These are phyloP conservation scores for Trametes cingulata DNA, from an alignment of 768 basidiomycete species.

Conservation along the genomic window DNA sequence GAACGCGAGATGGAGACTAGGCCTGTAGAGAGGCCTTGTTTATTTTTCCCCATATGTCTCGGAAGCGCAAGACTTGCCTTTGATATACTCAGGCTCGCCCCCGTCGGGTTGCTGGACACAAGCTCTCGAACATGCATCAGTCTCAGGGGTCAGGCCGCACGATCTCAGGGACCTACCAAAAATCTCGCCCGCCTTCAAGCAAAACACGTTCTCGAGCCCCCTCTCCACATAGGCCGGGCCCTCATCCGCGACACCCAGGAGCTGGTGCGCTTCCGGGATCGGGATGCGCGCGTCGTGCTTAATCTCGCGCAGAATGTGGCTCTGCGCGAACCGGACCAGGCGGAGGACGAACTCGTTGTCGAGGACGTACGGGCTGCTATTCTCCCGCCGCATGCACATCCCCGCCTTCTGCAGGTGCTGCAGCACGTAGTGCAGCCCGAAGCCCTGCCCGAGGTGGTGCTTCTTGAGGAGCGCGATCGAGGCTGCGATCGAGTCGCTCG, in stretches of 20 bases:
- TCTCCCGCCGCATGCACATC: constrained; percentile 21
- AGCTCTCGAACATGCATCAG: constrained; percentile 38
- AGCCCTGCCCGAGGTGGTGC: constrained; percentile 48
- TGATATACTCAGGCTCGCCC: constrained; percentile 52
- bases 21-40: constrained; percentile 11
- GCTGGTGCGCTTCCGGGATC: constrained; percentile 63
- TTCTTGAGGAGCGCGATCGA: constrained; percentile 50
- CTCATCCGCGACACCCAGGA: constrained; percentile 85
- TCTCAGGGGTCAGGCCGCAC: neutral
- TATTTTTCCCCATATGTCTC: constrained; percentile 17
- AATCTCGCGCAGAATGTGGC: constrained; percentile 67
- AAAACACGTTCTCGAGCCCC: constrained; percentile 55
- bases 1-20: constrained; percentile 56
- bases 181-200: constrained; percentile 57
- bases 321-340: constrained; percentile 43
- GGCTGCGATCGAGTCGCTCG: constrained; percentile 53
- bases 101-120: constrained; percentile 59
- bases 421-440: constrained; percentile 52
- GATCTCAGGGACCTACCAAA: constrained; percentile 56
- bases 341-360: constrained; percentile 25
- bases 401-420: constrained; percentile 42
- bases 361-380: neutral
- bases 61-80: constrained; percentile 49
- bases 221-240: constrained; percentile 59
- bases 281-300: constrained; percentile 77